These are phyloP conservation scores for Ganoderma lingzhi DNA, from an alignment of 1,284 basidiomycete genomes.

Conservation along the genomic window DNA sequence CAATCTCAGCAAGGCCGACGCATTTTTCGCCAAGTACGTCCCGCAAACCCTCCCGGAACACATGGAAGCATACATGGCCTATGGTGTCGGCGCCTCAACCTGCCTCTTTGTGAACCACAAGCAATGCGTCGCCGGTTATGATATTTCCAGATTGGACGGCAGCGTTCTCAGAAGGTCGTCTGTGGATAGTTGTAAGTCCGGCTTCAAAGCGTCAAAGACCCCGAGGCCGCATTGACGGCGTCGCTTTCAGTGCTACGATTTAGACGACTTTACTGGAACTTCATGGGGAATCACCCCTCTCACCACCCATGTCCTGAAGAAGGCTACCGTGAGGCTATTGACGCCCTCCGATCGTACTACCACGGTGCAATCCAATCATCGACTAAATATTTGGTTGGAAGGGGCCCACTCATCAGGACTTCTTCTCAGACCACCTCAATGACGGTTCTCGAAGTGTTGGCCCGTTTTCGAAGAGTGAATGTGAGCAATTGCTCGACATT, in stretches of 20 bases:
- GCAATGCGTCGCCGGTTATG: constrained; percentile 32
- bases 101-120: constrained; percentile 34
- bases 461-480: constrained; percentile 61
- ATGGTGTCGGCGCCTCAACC: constrained; percentile 27
- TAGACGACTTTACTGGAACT: constrained; percentile 60
- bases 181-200: constrained; percentile 13
- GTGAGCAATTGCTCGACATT: constrained; percentile 53
- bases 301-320: constrained; percentile 50
- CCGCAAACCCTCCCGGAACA: constrained; percentile 43
- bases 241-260: constrained; percentile 49
- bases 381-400: not conserved
- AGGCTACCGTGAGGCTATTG: constrained; percentile 54
- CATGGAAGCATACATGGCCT: constrained; percentile 47
- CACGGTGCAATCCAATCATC: constrained; percentile 42
- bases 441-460: constrained; percentile 50
- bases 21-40: constrained; percentile 40
- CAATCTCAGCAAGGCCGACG: constrained; percentile 39
- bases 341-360: constrained; percentile 59
- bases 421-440: constrained; percentile 50
- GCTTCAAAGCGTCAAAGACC: not conserved
- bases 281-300: constrained; percentile 54
- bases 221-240: not conserved
- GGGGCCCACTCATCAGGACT: not conserved
- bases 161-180: constrained; percentile 11
- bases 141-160: constrained; percentile 5